phyloP scores from a whole-genome alignment of 768 basidiomycete species.

The Rhodotorula diobovata region DNA sequence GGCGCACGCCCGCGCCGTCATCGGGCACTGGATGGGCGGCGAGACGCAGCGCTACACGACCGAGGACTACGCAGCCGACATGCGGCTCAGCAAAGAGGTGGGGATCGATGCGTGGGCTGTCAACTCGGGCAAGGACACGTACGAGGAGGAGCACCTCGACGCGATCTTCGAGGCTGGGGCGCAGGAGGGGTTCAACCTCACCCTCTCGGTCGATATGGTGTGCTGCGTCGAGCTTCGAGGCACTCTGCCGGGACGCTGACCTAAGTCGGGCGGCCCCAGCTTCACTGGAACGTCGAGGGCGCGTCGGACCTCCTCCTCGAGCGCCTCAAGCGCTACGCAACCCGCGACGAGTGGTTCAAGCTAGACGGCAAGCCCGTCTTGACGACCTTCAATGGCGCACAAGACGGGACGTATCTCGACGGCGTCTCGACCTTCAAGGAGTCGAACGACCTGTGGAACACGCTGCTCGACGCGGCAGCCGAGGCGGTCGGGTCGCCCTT shows the following conservation, averaged over 20 bases:
- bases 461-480: not conserved
- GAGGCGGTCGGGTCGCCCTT: not conserved
- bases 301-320: constrained; percentile 4
- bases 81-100: not conserved
- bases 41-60: constrained; percentile 13
- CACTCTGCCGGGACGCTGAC: not conserved
- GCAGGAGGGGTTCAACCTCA: not conserved
- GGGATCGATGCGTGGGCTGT: constrained; percentile 29
- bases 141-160: constrained; percentile 6
- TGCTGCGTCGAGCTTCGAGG: no score
- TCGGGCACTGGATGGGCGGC: constrained; percentile 9
- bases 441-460: constrained; percentile 9
- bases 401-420: constrained; percentile 4
- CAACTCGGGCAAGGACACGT: constrained; percentile 10
- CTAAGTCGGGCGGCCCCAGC: not conserved
- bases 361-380: constrained; percentile 7
- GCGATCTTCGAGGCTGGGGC: constrained; percentile 19
- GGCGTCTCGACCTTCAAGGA: constrained; percentile 7
- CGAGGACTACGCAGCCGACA: constrained; percentile 15
- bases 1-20: not conserved
- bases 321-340: not conserved
- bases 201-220: constrained; percentile 32
- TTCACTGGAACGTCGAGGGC: constrained; percentile 7
- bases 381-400: not conserved
- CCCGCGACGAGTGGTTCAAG: not conserved